Evolutionary conservation across 306 rosid genomes (phyloP), one percentile per base, ranked within the genome.

Genomic region (Styphnolobium japonicum): DNA sequence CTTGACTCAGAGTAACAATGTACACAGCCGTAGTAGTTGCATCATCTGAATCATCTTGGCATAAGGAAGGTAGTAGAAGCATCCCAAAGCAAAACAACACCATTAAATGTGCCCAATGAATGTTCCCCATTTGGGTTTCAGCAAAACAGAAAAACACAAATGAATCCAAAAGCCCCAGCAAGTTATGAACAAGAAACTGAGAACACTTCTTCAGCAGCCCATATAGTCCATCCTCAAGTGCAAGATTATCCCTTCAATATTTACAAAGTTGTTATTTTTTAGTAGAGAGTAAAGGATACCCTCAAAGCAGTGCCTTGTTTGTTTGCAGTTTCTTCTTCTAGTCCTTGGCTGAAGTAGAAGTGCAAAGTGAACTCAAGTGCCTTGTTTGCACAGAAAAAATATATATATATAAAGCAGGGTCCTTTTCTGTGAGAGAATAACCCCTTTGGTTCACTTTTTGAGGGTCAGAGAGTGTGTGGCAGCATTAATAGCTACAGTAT

Each of bases 1-100:
- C 83, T 82, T 91, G 88, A 82, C 71, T 88, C 18, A 95, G 89
- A 78, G 93, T 90, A 49, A 95, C 97, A 68, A 95, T 91, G 82
- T 95, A 91, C 36, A 95, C 91, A 71, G 87, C 90, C 10, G 92
- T 63, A 71, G 55, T 61, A 71, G 55, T 61, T 66, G 72, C 85
- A 61, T 79, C 88, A 63, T 76, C 87, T 31, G 82, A 89, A 78
- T 87, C 91, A 64, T 71, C 89, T 62, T 86, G 86, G 79, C 98
- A 87, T 33, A 68, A 78, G 53, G 75, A 62, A 62, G 84, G 87
- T 56, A 68, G 5, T 63, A 77, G 46, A 66, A 83, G 73, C 90
- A 88, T 66, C 75, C 83, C 87, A 70, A 85, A 78, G 82, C 90
- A 86, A 71, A 89, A 71, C 23, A 90, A 34, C 23, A 83, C 45